These are phyloP conservation scores for Debaryomyces fabryi DNA, from an alignment of 1,139 yeast species.

Conservation along the genomic window DNA sequence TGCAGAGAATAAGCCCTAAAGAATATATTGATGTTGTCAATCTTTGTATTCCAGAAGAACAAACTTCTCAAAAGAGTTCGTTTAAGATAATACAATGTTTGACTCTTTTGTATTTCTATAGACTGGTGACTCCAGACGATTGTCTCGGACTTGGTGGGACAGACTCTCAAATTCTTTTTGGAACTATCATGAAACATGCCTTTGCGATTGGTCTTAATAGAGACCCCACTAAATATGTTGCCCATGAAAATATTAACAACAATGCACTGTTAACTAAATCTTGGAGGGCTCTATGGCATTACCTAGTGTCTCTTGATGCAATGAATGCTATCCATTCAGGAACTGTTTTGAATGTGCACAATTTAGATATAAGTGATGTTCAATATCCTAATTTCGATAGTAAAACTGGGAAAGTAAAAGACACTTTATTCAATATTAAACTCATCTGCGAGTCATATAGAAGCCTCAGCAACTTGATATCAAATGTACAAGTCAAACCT, in stretches of 20 bases:
- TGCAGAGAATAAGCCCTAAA: constrained; percentile 27
- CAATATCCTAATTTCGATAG: constrained; percentile 26
- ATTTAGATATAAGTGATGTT: constrained; percentile 37
- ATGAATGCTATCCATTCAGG: constrained; percentile 39
- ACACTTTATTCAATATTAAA: constrained; percentile 17
- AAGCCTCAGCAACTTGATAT: constrained; percentile 30
- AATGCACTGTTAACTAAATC: constrained; percentile 29
- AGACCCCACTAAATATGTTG: constrained; percentile 39
- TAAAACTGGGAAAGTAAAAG: constrained; percentile 22
- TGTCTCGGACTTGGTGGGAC: constrained; percentile 49
- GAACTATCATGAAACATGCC: constrained; percentile 43
- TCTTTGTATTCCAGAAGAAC: constrained; percentile 37
- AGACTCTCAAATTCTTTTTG: constrained; percentile 44
- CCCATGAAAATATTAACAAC: constrained; percentile 35
- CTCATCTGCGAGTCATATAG: constrained; percentile 34
- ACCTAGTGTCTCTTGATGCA: constrained; percentile 36
- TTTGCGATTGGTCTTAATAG: constrained; percentile 47
- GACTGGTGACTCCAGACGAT: constrained; percentile 45
- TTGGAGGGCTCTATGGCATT: constrained; percentile 47
- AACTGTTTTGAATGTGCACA: constrained; percentile 30
- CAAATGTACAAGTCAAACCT: constrained; percentile 35
- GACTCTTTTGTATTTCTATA: constrained; percentile 37
- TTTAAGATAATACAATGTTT: constrained; percentile 38
- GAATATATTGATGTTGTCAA: constrained; percentile 30
- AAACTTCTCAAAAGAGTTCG: constrained; percentile 32